These are phyloP conservation scores for Debaryomyces sp. DNA, from an alignment of 1,139 yeast species.

Conservation along the genomic window DNA sequence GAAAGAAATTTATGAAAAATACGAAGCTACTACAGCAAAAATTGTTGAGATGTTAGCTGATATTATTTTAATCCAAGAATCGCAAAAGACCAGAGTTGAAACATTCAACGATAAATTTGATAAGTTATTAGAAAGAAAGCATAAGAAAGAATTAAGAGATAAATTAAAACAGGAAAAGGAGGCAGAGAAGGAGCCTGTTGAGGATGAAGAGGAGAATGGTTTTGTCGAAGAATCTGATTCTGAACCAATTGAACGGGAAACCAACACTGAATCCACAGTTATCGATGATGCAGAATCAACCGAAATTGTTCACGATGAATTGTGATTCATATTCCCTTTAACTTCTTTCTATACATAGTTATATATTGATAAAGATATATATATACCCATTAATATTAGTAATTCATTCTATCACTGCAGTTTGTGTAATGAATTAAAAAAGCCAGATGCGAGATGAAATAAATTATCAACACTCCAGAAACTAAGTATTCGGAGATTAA, in stretches of 20 bases:
- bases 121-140: constrained; percentile 37
- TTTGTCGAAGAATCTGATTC: constrained; percentile 1
- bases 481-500: neutral
- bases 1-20: constrained; percentile 35
- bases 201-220: constrained; percentile 12
- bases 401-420: neutral
- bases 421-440: constrained; percentile 3
- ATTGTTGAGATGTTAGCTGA: constrained; percentile 39
- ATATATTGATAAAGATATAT: neutral
- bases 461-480: neutral
- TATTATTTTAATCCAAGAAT: constrained; percentile 33
- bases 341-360: neutral
- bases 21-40: constrained; percentile 36
- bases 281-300: neutral
- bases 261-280: neutral
- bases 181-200: constrained; percentile 18
- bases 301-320: constrained; percentile 2
- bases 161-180: constrained; percentile 30
- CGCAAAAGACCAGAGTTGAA: constrained; percentile 44
- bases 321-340: neutral
- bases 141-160: constrained; percentile 38
- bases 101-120: constrained; percentile 38
- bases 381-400: neutral
- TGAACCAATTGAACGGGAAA: neutral
- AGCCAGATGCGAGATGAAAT: neutral